Conservation (phyloP, 257 asterid genomes). For the Solanum pimpinellifolium region DNA sequence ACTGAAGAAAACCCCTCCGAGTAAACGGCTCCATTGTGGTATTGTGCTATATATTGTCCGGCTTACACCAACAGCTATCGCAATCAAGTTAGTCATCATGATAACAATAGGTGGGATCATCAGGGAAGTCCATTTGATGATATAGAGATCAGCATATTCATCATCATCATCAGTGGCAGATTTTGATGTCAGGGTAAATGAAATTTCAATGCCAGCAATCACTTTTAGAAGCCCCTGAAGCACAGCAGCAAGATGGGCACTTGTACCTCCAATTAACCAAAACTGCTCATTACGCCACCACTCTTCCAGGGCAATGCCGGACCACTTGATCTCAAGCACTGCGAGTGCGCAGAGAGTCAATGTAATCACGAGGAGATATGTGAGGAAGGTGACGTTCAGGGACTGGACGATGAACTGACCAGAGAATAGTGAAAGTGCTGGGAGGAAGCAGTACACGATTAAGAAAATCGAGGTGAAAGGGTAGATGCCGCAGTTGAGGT, state of each 20-base stretch:
- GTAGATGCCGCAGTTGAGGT: conserved; percentile 71
- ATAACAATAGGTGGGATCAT: conserved; percentile 69
- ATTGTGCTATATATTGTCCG: conserved; percentile 67
- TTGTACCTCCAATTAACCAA: conserved; percentile 82
- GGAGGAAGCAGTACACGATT: conserved; percentile 82
- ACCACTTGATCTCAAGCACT: conserved; percentile 77
- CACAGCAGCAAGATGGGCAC: conserved; percentile 86
- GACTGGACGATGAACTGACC: conserved; percentile 72
- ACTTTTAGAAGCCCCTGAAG: conserved; percentile 78
- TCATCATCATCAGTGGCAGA: conserved; percentile 73
- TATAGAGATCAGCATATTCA: conserved; percentile 57
- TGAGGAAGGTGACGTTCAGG: conserved; percentile 56
- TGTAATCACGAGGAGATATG: conserved; percentile 53
- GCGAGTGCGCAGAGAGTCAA: conserved; percentile 56
- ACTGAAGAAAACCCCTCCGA: conserved; percentile 86
- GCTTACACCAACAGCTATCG: conserved; percentile 70
- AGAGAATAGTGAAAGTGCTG: conserved; percentile 70
- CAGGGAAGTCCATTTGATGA: conserved; percentile 54
- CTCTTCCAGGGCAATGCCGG: conserved; percentile 63
- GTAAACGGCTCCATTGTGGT: conserved; percentile 83
- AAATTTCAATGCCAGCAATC: conserved; percentile 75
- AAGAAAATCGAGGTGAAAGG: conserved; percentile 74
- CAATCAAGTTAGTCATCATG: conserved; percentile 65
- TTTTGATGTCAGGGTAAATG: conserved; percentile 70
- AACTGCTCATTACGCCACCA: conserved; percentile 96